Percentiles rank a stretch among this genome's conserved stretches.
These are phyloP conservation scores for Silene conica DNA, from an alignment of 148 eudicot species.

Conservation along the genomic window DNA sequence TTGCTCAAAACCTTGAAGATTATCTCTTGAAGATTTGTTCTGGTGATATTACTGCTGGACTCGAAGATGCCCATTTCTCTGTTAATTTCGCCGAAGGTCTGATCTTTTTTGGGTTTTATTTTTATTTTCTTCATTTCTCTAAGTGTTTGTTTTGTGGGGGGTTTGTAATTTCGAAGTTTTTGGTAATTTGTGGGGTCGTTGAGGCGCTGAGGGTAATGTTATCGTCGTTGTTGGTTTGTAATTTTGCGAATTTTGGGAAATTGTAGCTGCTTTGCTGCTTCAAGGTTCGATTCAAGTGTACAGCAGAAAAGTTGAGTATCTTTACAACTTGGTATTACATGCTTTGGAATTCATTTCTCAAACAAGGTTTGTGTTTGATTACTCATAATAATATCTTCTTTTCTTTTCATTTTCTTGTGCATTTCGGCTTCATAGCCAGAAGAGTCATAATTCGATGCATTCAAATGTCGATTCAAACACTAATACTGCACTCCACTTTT, in stretches of 20 bases:
- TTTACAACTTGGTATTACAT: slow-evolving; percentile 78
- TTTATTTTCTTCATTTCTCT: too few relatives aligned
- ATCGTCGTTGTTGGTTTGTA: neutral
- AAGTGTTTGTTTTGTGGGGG: too few relatives aligned
- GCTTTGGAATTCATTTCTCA: slow-evolving; percentile 78
- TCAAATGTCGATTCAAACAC: neutral
- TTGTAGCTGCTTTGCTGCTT: slow-evolving; percentile 84
- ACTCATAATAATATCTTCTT: neutral
- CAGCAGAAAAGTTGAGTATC: slow-evolving; percentile 86
- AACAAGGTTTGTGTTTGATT: slow-evolving; percentile 44
- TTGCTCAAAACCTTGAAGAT: slow-evolving; percentile 70
- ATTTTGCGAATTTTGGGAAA: slow-evolving; percentile 16
- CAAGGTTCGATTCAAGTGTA: slow-evolving; percentile 91
- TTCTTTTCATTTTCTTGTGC: slow-evolving; percentile 3
- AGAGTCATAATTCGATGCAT: too few relatives aligned
- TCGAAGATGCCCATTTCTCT: slow-evolving; percentile 43
- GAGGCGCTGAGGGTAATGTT: neutral
- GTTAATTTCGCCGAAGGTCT: slow-evolving; percentile 87
- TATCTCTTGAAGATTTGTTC: slow-evolving; percentile 85
- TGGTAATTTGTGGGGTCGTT: neutral
- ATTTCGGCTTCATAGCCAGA: neutral
- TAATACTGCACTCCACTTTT: neutral
- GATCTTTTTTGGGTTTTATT: slow-evolving; percentile 1
- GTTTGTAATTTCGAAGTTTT: neutral
- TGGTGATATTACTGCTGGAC: slow-evolving; percentile 51